Base-by-base conservation (phyloP, 495 filamentous ascomycete genomes). In the Penicillium daleae region DNA sequence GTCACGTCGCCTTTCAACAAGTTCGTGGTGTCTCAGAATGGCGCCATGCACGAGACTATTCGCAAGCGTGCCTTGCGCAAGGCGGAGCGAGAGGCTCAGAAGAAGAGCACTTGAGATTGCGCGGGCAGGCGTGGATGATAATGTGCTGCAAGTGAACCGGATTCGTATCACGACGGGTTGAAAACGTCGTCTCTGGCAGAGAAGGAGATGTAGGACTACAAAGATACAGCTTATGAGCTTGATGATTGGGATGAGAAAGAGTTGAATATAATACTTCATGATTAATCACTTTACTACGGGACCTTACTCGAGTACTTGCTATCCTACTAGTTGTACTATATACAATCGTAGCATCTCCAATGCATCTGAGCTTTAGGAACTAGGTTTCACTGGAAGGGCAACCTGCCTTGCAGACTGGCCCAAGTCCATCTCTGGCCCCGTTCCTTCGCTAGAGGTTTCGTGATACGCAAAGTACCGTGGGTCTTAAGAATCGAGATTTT, bases 31-130 rank as follows among this genome's bases (percentile, higher is more conserved):
- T 76, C 75, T 50, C 76, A 85, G 71, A 98, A 97, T 79, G 79
- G 79, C 75, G 83, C 80, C 49, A 91, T 97, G 88, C 93, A 99
- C 76, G 83, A 89, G 75, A 83, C 83, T 59, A 97, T 99, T 62
- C 85, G 96, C 70, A 90, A 86, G 76, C 86, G 94, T 63, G 96
- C 94, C 57, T 76, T 98, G 78, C 90, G 84, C 75, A 98, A 97
- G 86, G 88, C 86, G 46, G 92, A 90, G 71, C 87, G 93, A 62
- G 91, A 97, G 68, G 77, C 74, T 66, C 76, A 72, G 27, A 82
- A 80, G 76, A 80, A 82, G 73, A 76, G 76, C 64, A 75, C 78
- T 33, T 79, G 58, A 72, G 13, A 50, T 50, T 29, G 22, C 46
- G 27, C 15, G 46, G n/a, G 29, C 24, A 29, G 27, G 2, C 15